A percentile compares a stretch with the other conserved stretches of the same genome.
Evolutionary conservation across 148 eudicot genomes (phyloP).

Genomic region (Silene uniflora): DNA sequence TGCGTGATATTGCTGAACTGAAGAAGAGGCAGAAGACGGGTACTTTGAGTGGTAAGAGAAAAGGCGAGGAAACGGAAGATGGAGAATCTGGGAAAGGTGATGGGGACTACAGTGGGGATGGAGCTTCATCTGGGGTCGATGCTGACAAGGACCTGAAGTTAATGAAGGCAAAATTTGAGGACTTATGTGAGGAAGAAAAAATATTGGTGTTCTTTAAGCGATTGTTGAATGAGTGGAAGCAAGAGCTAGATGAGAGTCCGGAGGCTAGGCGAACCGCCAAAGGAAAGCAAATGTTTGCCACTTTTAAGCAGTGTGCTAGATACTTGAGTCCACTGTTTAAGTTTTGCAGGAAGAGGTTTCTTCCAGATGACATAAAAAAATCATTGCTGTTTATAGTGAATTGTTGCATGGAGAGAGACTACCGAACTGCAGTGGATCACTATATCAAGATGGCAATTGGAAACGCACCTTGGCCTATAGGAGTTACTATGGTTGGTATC

Average conservation of each 20-base stretch:
- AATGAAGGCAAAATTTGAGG: conserved; percentile 76
- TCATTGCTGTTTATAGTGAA: conserved; percentile 68
- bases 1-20: conserved; percentile 81
- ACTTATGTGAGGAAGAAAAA: conserved; percentile 87
- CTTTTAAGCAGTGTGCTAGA: conserved; percentile 94
- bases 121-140: conserved; percentile 59
- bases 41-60: conserved; percentile 67
- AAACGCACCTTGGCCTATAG: conserved; percentile 99
- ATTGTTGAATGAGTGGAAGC: conserved; percentile 90
- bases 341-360: conserved; percentile 90
- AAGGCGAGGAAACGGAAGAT: conserved; percentile 58
- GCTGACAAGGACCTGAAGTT: conserved; percentile 80
- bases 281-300: conserved; percentile 87
- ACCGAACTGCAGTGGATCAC: conserved; percentile 91
- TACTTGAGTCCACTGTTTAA: conserved; percentile 82
- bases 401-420: conserved; percentile 78
- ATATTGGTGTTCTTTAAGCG: conserved; percentile 89
- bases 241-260: conserved; percentile 65
- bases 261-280: conserved; percentile 83
- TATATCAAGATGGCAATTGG: conserved; percentile 94
- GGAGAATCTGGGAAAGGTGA: conserved; percentile 79
- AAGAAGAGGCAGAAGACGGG: conserved; percentile 89
- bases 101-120: conserved; percentile 72
- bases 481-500: conserved; percentile 99
- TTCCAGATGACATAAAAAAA: conserved; percentile 76